phyloP scores from a whole-genome alignment of 1,139 yeast species.

The Yamadazyma taylorii region DNA sequence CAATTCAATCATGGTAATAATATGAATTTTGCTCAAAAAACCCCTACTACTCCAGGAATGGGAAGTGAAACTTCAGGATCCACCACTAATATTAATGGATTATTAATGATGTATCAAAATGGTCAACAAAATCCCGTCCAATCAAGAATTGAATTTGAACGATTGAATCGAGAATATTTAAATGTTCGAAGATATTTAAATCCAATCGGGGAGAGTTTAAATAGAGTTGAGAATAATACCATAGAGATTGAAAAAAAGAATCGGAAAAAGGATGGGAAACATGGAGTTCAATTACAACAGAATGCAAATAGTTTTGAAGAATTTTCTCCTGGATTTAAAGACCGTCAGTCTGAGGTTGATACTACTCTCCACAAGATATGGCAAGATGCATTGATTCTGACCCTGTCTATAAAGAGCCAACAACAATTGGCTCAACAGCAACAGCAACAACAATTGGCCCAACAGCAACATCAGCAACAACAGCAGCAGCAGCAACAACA shows the following conservation, averaged over 20 bases:
- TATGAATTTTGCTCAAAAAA: background rate
- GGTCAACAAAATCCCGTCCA: slow-evolving; percentile 53
- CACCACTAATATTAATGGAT: slow-evolving; percentile 29
- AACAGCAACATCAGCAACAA: slow-evolving; percentile 8
- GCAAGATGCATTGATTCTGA: slow-evolving; percentile 41
- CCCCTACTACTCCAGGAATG: slow-evolving; percentile 6
- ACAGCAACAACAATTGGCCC: slow-evolving; percentile 4
- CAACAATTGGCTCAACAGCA: slow-evolving; percentile 7
- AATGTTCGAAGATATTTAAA: slow-evolving; percentile 68
- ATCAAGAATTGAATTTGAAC: slow-evolving; percentile 71
- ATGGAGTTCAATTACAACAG: slow-evolving; percentile 5
- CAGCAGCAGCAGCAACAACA: slow-evolving; percentile 8
- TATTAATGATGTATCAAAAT: slow-evolving; percentile 33
- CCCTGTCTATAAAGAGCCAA: slow-evolving; percentile 12
- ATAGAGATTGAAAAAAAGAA: slow-evolving; percentile 21
- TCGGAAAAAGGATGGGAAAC: slow-evolving; percentile 21
- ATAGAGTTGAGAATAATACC: slow-evolving; percentile 36
- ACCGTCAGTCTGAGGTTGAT: slow-evolving; percentile 32
- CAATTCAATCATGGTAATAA: slow-evolving; percentile 4
- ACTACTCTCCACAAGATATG: slow-evolving; percentile 33
- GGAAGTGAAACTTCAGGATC: slow-evolving; percentile 14
- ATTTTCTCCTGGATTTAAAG: slow-evolving; percentile 32
- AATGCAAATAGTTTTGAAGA: slow-evolving; percentile 37
- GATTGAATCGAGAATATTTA: slow-evolving; percentile 70
- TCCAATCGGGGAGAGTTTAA: slow-evolving; percentile 65